phyloP scores from a whole-genome alignment of 1,139 yeast genomes.

The Diutina sp. region DNA sequence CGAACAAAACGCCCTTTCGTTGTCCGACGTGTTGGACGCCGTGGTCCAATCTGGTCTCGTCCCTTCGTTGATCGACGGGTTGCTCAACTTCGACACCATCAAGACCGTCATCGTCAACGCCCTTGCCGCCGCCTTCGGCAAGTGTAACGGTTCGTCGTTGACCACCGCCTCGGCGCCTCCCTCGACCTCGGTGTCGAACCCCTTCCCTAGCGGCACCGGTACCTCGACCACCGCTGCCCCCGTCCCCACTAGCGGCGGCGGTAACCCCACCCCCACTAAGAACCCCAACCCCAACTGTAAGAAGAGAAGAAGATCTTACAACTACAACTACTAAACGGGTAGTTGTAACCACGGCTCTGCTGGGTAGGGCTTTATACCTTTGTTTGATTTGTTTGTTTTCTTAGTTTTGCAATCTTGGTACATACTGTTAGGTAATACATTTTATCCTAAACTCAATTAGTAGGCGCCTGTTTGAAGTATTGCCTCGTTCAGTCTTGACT shows the following conservation, averaged over 20 bases:
- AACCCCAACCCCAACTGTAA: slow-evolving; percentile 9
- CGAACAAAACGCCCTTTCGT: slow-evolving; percentile 16
- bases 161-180: not conserved
- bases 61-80: slow-evolving; percentile 21
- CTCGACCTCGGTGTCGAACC: not conserved
- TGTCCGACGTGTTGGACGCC: slow-evolving; percentile 18
- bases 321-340: slow-evolving; percentile 10
- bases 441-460: not conserved
- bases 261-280: not conserved
- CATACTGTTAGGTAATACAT: slow-evolving; percentile 1
- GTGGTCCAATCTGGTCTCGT: slow-evolving; percentile 24
- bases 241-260: not conserved
- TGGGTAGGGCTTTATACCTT: not conserved
- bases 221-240: not conserved
- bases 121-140: slow-evolving; percentile 30
- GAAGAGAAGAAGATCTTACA: slow-evolving; percentile 18
- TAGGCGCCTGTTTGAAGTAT: too few relatives aligned
- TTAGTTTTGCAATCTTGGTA: not conserved
- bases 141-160: slow-evolving; percentile 11
- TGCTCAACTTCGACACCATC: slow-evolving; percentile 22
- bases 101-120: slow-evolving; percentile 26
- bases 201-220: not conserved
- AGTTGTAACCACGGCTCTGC: not conserved
- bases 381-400: not conserved
- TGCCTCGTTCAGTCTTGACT: too few relatives aligned